Percentiles rank a stretch among this genome's conserved stretches.
These are phyloP conservation scores for Fusarium pseudoanthophilum DNA, from an alignment of 2,329 filamentous ascomycete genomes.

Conservation along the genomic window DNA sequence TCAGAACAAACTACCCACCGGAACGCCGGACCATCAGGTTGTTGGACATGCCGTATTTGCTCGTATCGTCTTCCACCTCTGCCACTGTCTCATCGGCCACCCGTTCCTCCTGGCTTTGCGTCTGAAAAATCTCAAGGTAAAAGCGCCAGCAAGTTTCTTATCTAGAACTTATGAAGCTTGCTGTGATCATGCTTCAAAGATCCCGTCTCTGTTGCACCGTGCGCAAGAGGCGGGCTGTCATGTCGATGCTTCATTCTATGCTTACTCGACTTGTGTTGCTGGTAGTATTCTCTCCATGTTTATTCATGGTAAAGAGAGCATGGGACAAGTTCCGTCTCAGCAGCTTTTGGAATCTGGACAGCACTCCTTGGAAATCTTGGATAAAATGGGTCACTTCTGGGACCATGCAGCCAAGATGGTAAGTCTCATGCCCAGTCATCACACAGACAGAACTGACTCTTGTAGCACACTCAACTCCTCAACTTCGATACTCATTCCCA, in stretches of 20 bases:
- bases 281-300: not conserved
- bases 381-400: constrained; percentile 14
- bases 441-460: rapidly evolving
- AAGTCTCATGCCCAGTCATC: rapidly evolving
- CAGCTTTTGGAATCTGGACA: not conserved
- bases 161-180: not conserved
- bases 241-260: not conserved
- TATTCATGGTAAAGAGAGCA: not conserved
- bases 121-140: rapidly evolving
- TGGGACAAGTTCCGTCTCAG: not conserved
- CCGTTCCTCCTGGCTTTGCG: not conserved
- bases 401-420: constrained; percentile 28
- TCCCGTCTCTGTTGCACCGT: not conserved
- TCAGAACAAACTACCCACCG: not conserved
- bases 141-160: not conserved
- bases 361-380: not conserved
- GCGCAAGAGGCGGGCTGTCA: not conserved
- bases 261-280: not conserved
- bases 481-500: not conserved
- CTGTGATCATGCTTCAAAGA: not conserved
- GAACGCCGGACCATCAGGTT: not conserved
- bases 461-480: not conserved
- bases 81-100: not conserved
- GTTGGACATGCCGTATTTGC: not conserved
- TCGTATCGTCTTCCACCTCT: not conserved